phyloP scores from a whole-genome alignment of 257 asterid species.

The Salvia rosmarinus region DNA sequence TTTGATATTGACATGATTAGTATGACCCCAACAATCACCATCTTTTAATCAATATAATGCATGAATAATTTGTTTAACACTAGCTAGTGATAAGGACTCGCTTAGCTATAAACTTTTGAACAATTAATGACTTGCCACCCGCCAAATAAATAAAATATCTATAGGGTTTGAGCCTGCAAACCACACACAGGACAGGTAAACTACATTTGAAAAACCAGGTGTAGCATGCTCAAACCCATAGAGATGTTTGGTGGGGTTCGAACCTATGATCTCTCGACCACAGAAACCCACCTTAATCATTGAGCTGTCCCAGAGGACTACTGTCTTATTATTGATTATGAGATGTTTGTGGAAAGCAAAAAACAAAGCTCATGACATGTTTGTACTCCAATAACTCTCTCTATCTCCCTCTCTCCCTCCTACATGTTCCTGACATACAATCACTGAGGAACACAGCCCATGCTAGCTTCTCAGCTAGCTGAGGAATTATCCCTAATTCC shows the following conservation, averaged over 20 bases:
- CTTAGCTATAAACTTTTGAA: slow-evolving; percentile 10
- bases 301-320: too few relatives aligned
- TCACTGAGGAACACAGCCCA: slow-evolving; percentile 5
- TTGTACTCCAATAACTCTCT: too few relatives aligned
- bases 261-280: too few relatives aligned
- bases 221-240: too few relatives aligned
- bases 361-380: too few relatives aligned
- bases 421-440: slow-evolving; percentile 30
- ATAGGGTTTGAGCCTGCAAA: too few relatives aligned
- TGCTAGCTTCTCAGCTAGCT: not conserved
- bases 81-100: slow-evolving; percentile 29
- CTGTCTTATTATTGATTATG: too few relatives aligned
- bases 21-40: slow-evolving; percentile 38
- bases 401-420: not conserved
- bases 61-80: slow-evolving; percentile 10
- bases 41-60: slow-evolving; percentile 24
- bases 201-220: too few relatives aligned
- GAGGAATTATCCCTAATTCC: slow-evolving; percentile 35
- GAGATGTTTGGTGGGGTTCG: too few relatives aligned
- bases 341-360: not conserved
- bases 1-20: slow-evolving; percentile 41
- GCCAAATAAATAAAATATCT: slow-evolving; percentile 14
- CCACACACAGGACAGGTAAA: too few relatives aligned
- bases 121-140: slow-evolving; percentile 18
- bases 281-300: too few relatives aligned